A percentile compares a stretch with the other conserved stretches of the same genome.
Evolutionary conservation across 2,329 filamentous ascomycete genomes (phyloP).

Genomic region (Ophiostoma australiae): DNA sequence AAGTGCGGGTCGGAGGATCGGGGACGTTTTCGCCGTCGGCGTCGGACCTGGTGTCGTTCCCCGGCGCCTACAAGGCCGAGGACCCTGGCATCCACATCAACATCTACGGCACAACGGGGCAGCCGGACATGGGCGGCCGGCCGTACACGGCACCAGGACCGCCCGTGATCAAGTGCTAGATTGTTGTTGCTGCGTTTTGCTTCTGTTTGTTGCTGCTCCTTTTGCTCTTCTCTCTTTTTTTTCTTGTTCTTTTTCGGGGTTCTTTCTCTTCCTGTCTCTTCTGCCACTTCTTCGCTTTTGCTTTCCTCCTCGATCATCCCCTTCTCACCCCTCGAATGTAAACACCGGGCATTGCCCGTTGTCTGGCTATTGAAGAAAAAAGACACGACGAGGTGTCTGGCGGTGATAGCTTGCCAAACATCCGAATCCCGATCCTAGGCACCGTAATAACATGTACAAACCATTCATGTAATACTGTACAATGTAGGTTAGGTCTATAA

Average conservation of each 20-base stretch:
- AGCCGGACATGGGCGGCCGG: slow-evolving; percentile 41
- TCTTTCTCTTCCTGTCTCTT: background rate
- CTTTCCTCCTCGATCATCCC: background rate
- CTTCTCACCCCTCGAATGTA: background rate
- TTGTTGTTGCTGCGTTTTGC: background rate
- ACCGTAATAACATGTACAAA: background rate
- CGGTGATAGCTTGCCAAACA: background rate
- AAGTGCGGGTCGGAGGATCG: slow-evolving; percentile 39
- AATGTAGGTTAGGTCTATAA: background rate
- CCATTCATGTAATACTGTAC: background rate
- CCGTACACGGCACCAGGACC: slow-evolving; percentile 35
- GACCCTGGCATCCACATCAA: slow-evolving; percentile 45
- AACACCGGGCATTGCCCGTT: background rate
- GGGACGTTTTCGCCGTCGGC: slow-evolving; percentile 38
- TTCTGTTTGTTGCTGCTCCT: background rate
- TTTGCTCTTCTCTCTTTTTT: background rate
- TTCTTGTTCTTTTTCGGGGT: slow-evolving; percentile 27
- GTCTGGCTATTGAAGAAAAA: background rate
- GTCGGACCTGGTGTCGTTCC: slow-evolving; percentile 41
- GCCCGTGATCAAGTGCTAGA: background rate
- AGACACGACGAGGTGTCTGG: background rate
- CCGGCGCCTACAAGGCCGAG: slow-evolving; percentile 41
- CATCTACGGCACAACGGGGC: slow-evolving; percentile 42
- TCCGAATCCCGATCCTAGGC: background rate
- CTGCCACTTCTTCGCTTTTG: background rate